Conservation (phyloP, 768 basidiomycete genomes). For the Gloeostereum incarnatum region DNA sequence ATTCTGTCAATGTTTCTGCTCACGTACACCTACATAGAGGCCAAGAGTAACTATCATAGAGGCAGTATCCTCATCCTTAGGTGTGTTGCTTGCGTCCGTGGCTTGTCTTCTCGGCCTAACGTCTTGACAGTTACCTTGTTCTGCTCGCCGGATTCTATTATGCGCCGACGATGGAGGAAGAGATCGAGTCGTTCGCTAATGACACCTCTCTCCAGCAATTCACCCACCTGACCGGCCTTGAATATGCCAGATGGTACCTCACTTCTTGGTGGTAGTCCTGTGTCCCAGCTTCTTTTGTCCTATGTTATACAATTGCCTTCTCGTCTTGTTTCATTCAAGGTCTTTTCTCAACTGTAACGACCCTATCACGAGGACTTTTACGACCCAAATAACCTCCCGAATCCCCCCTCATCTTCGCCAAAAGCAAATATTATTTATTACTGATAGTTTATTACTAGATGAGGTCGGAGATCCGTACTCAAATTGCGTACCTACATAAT, state of each 20-base stretch:
- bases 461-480: too few species aligned
- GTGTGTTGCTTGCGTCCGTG: constrained; percentile 26
- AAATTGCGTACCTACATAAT: too few species aligned
- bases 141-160: constrained; percentile 89
- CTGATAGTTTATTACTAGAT: too few species aligned
- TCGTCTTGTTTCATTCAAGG: too few species aligned
- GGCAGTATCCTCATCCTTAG: constrained; percentile 93
- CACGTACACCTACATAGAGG: constrained; percentile 98
- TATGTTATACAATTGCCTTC: too few species aligned
- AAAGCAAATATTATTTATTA: too few species aligned
- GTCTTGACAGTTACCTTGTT: constrained; percentile 69
- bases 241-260: constrained; percentile 29
- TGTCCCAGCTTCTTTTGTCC: too few species aligned
- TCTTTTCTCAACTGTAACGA: too few species aligned
- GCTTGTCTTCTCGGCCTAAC: constrained; percentile 6
- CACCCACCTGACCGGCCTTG: constrained; percentile 25
- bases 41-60: constrained; percentile 96
- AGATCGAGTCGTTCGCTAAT: constrained; percentile 25
- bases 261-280: constrained; percentile 12
- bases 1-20: constrained; percentile 95
- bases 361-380: too few species aligned
- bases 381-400: too few species aligned
- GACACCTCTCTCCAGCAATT: constrained; percentile 22
- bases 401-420: too few species aligned
- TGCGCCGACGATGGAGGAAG: constrained; percentile 48